Percentiles rank a stretch among this genome's conserved stretches.
Evolutionary conservation across 768 basidiomycete genomes (phyloP).

Genomic region (Lactarius psammicola): DNA sequence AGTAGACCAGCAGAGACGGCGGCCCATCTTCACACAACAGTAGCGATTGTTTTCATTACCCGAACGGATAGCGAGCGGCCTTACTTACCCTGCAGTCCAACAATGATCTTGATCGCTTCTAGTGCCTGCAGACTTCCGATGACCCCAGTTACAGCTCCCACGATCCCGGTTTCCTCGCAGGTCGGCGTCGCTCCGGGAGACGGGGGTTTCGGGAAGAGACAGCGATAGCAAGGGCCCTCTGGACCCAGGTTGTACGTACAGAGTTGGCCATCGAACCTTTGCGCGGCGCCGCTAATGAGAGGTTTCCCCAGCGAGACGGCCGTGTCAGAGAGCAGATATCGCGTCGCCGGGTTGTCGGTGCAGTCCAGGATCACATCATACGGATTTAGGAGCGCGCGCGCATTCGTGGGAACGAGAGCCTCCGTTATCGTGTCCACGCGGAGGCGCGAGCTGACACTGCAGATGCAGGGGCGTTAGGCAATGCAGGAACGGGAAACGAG

Average conservation of each 20-base stretch:
- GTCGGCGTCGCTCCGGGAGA: conserved; percentile 60
- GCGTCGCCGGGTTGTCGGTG: conserved; percentile 89
- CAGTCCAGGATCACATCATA: conserved; percentile 89
- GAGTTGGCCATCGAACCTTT: conserved; percentile 79
- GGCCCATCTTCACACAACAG: conserved; percentile 45
- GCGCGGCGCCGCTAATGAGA: conserved; percentile 91
- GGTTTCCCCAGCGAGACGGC: conserved; percentile 74
- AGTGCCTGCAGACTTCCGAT: conserved; percentile 89
- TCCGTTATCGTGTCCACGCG: conserved; percentile 52
- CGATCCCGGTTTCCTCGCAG: conserved; percentile 86
- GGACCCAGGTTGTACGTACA: conserved; percentile 68
- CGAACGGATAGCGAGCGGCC: neutral
- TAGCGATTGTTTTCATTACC: neutral
- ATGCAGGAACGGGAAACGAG: conserved; percentile 6
- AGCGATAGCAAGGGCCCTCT: conserved; percentile 88
- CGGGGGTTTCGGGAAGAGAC: conserved; percentile 84
- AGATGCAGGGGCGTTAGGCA: conserved; percentile 1
- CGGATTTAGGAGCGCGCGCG: conserved; percentile 52
- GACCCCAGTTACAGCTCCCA: conserved; percentile 86
- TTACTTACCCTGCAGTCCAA: conserved; percentile 61
- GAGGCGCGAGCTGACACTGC: conserved; percentile 75
- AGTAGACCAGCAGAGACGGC: conserved; percentile 70
- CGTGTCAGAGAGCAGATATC: conserved; percentile 89
- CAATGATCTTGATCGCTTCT: conserved; percentile 79
- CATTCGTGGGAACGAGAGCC: conserved; percentile 61